These are phyloP conservation scores for Penicillium flavigenum DNA, from an alignment of 495 filamentous ascomycete genomes.

Conservation along the genomic window DNA sequence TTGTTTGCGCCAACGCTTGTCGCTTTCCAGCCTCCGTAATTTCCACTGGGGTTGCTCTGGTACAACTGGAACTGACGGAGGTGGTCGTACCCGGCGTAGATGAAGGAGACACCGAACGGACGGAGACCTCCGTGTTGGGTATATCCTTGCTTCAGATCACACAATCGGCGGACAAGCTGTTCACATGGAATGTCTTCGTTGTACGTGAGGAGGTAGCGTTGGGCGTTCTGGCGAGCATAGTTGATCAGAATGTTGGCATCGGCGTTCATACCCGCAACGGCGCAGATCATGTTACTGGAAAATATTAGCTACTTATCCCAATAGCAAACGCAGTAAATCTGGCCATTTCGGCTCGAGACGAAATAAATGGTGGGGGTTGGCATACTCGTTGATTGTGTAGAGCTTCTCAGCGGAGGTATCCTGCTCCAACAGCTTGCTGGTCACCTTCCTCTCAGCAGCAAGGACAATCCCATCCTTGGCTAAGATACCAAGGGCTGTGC, in stretches of 20 bases:
- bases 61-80: conserved; percentile 97
- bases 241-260: conserved; percentile 99
- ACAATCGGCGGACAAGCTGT: conserved; percentile 93
- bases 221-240: conserved; percentile 93
- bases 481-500: conserved; percentile 92
- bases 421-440: conserved; percentile 98
- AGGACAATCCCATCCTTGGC: conserved; percentile 98
- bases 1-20: conserved; percentile 98
- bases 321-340: not conserved
- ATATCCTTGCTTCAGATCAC: conserved; percentile 99
- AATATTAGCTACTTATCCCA: conserved; percentile 20
- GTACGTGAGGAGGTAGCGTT: conserved; percentile 97
- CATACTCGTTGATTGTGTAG: conserved; percentile 97
- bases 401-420: conserved; percentile 99
- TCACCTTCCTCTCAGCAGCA: conserved; percentile 98
- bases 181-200: conserved; percentile 99
- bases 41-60: conserved; percentile 98
- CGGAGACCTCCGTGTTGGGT: conserved; percentile 98
- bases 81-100: conserved; percentile 96
- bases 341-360: not conserved
- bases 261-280: conserved; percentile 97
- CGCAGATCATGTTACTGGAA: conserved; percentile 97
- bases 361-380: not conserved
- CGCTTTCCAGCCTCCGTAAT: conserved; percentile 99
- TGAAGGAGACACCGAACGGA: conserved; percentile 98